Percentiles rank a stretch among this genome's conserved stretches.
Conservation (phyloP, 2,329 filamentous ascomycete species). For the Raffaelea arxii region DNA sequence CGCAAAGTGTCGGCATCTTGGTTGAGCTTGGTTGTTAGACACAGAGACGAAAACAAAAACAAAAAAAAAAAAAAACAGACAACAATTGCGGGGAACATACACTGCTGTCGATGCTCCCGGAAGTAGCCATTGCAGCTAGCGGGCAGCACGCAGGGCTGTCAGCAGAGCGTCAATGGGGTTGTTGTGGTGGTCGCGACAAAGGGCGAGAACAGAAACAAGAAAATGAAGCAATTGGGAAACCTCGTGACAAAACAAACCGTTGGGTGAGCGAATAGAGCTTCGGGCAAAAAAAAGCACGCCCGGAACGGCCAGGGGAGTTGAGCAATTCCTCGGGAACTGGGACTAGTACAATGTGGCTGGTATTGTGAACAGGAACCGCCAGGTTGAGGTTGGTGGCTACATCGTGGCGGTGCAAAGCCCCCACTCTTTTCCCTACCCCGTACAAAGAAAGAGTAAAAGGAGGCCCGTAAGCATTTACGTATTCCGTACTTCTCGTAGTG, state of each 20-base stretch:
- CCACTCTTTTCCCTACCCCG: too few species aligned
- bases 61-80: background rate
- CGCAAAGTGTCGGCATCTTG: constrained; percentile 9
- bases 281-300: background rate
- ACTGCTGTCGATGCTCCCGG: constrained; percentile 4
- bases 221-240: background rate
- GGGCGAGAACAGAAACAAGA: background rate
- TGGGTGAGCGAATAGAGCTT: constrained; percentile 2
- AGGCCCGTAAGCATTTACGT: too few species aligned
- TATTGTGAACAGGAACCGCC: background rate
- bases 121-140: constrained; percentile 10
- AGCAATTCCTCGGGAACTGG: too few species aligned
- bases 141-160: constrained; percentile 8
- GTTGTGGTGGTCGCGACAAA: background rate
- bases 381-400: background rate
- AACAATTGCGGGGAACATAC: background rate
- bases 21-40: constrained; percentile 3
- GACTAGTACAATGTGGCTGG: background rate
- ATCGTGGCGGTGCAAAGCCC: background rate
- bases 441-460: too few species aligned
- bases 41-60: background rate
- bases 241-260: background rate
- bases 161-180: constrained; percentile 5
- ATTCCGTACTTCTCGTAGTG: too few species aligned
- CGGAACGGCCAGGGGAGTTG: background rate